Base-by-base conservation (phyloP, 192 early-diverging fungal species). In the Gamsiella multidivaricata region DNA sequence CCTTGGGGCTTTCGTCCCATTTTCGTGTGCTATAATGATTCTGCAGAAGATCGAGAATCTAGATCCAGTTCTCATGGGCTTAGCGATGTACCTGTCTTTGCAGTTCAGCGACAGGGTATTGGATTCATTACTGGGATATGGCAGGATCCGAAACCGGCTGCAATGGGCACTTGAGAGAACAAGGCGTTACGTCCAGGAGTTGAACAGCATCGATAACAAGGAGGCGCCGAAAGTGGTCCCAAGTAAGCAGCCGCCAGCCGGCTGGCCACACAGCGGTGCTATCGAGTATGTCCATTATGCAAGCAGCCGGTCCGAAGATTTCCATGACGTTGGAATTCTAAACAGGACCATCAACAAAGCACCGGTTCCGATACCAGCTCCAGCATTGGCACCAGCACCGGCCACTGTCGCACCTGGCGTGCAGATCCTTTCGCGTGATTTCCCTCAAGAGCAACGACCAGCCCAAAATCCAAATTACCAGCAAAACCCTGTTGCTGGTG, bases 101-200 rank as follows among this genome's bases (percentile, higher is more conserved):
- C 74, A 78, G 31, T 78, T 78, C 61, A 78, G 60, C 36, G 74
- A 69, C 10, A 78, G 64, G 49, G 61, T 52, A 5, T 28, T 68
- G 7, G 54, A 64, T 22, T 36, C 58, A 5, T 41, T 78, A 29
- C 41, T 69, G 39, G 74, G 74, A 0, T 78, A 58, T 28, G 65
- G 74, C 2, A 43, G 74, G 23, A 78, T 78, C 47, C 60, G 74
- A 9, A 78, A 78, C 46, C 65, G 74, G 14, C 65, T 78, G 10
- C 74, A 78, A 36, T 78, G 74, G 74, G 74, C 74, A 15, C 46
- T 78, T 10, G 74, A 78, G 41, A 60, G 74, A 22, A 78, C 74
- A 15, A 32, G 74, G 20, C 58, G 74, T 18, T 78, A 78, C 32
- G 58, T 78, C 20, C 37, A 62, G 54, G 60, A 58, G 25, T 25